These are phyloP conservation scores for Colletotrichum shisoi DNA, from an alignment of 2,329 filamentous ascomycete species.

Conservation along the genomic window DNA sequence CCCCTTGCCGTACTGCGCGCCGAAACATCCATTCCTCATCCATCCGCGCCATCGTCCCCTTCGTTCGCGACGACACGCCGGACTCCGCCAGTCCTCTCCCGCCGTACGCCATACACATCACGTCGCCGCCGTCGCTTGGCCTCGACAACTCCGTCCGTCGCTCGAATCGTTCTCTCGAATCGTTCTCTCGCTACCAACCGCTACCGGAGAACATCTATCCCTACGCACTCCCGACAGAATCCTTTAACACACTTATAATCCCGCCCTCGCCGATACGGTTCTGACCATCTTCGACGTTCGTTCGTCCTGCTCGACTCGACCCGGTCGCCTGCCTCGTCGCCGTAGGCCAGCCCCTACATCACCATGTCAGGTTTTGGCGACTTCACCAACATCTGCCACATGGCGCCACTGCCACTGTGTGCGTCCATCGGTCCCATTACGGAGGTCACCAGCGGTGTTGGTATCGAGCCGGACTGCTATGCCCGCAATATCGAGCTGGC, in stretches of 20 bases:
- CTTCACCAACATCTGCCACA: conserved; percentile 85
- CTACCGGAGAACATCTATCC: not conserved
- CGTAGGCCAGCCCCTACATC: conserved; percentile 36
- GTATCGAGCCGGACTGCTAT: conserved; percentile 91
- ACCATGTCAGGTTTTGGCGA: conserved; percentile 86
- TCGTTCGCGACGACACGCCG: conserved; percentile 12
- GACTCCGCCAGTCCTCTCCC: conserved; percentile 6
- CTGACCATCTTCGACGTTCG: not conserved
- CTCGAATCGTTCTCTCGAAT: conserved; percentile 5
- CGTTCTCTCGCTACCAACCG: conserved; percentile 5
- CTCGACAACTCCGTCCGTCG: conserved; percentile 2
- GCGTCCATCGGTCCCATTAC: conserved; percentile 80
- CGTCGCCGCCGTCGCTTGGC: conserved; percentile 9
- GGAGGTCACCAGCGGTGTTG: conserved; percentile 70
- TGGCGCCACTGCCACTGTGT: conserved; percentile 86
- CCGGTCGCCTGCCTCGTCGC: conserved; percentile 13
- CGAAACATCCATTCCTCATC: conserved; percentile 16
- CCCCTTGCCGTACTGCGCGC: conserved; percentile 16
- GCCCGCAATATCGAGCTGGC: conserved; percentile 93
- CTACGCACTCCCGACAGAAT: not conserved
- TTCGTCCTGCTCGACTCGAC: not conserved
- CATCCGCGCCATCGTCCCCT: conserved; percentile 14
- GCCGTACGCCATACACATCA: conserved; percentile 10
- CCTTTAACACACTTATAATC: not conserved
- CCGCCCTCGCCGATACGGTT: conserved; percentile 1